A percentile compares a stretch with the other conserved stretches of the same genome.
phyloP scores from a whole-genome alignment of 192 early-diverging fungal genomes.

The Mortierella hygrophila region DNA sequence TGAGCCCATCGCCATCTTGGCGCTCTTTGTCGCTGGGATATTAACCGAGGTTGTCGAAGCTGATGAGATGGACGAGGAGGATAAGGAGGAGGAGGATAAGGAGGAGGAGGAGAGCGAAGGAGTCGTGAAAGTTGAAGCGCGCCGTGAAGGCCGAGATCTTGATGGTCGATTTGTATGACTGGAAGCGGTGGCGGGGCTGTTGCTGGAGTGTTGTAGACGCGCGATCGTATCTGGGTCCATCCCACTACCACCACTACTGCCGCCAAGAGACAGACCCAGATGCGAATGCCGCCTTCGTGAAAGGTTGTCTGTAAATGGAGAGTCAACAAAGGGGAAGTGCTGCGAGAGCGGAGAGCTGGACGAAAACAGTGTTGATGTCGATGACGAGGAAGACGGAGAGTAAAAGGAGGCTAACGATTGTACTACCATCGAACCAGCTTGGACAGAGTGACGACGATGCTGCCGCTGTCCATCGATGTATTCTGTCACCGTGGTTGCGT shows the following conservation, averaged over 20 bases:
- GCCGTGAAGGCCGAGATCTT: neutral
- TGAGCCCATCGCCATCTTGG: neutral
- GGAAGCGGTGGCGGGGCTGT: neutral
- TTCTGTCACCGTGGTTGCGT: neutral
- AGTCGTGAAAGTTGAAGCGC: neutral
- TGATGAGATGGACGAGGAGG: neutral
- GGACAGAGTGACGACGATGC: neutral
- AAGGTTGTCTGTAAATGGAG: neutral
- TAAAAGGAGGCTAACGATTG: neutral
- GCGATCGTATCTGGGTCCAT: neutral
- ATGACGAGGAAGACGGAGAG: neutral
- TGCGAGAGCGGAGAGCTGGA: neutral
- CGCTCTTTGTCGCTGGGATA: neutral
- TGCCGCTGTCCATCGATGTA: neutral
- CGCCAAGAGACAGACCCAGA: neutral
- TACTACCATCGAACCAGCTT: neutral
- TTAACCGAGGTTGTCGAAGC: neutral
- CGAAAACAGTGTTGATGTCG: slow-evolving; percentile 1
- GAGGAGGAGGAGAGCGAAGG: neutral
- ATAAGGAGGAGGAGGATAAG: neutral
- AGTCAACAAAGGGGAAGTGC: neutral
- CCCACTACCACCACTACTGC: neutral
- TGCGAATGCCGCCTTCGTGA: neutral
- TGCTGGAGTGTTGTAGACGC: neutral
- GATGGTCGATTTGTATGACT: neutral